Evolutionary conservation across 2,329 filamentous ascomycete genomes (phyloP).

Genomic region (Phialophora tarda): DNA sequence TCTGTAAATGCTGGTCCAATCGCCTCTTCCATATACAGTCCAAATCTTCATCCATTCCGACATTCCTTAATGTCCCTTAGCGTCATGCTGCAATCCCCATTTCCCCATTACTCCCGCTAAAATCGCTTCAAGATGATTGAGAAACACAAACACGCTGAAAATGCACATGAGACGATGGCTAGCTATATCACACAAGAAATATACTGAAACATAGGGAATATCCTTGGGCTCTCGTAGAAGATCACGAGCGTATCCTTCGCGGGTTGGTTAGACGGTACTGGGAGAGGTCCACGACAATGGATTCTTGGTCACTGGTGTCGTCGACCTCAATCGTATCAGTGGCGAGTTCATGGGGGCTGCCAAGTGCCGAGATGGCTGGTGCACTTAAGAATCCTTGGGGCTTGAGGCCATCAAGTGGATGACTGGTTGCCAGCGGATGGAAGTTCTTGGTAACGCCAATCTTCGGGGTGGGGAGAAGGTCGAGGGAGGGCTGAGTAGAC

Average conservation of each 20-base stretch:
- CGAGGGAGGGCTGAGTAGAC: constrained; percentile 25
- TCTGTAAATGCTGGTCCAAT: not conserved
- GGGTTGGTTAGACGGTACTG: constrained; percentile 33
- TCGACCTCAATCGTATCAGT: constrained; percentile 38
- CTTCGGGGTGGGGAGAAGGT: constrained; percentile 25
- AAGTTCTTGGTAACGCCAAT: constrained; percentile 11
- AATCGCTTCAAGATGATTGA: constrained; percentile 26
- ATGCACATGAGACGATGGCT: not conserved
- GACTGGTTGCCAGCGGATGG: constrained; percentile 12
- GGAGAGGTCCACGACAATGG: constrained; percentile 36
- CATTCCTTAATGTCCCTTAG: not conserved
- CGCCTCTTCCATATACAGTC: not conserved
- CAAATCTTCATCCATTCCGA: not conserved
- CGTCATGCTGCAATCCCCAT: not conserved
- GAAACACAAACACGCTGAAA: constrained; percentile 27
- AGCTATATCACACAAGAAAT: constrained; percentile 21
- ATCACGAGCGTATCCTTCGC: constrained; percentile 26
- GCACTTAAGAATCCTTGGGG: constrained; percentile 24
- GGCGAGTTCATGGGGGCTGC: constrained; percentile 7
- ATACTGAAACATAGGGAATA: not conserved
- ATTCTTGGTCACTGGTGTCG: constrained; percentile 35
- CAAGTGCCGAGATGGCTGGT: constrained; percentile 14
- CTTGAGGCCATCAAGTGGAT: constrained; percentile 29
- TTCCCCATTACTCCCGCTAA: constrained; percentile 19
- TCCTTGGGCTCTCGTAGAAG: not conserved